A percentile compares a stretch with the other conserved stretches of the same genome.
Evolutionary conservation across 805 yeast species (phyloP).

Genomic region (Ogataea pini): DNA sequence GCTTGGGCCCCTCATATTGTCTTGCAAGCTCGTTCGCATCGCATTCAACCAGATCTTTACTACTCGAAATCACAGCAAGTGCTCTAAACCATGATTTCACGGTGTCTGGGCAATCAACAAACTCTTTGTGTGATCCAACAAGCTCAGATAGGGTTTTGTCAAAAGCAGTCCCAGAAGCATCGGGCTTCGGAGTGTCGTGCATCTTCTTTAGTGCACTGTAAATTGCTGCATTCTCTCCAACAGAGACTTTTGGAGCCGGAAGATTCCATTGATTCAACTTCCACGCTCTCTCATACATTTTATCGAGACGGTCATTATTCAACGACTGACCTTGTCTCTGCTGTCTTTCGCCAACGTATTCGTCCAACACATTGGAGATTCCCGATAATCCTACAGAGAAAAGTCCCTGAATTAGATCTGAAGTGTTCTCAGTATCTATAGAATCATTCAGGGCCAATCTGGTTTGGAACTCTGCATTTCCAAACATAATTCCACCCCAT

Average conservation of each 20-base stretch:
- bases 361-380: constrained; percentile 45
- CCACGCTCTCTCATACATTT: constrained; percentile 67
- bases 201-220: constrained; percentile 54
- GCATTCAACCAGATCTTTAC: constrained; percentile 21
- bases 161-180: constrained; percentile 22
- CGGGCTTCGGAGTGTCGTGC: constrained; percentile 40
- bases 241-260: constrained; percentile 42
- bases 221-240: constrained; percentile 45
- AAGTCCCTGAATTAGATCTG: constrained; percentile 40
- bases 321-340: neutral
- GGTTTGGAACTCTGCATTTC: constrained; percentile 58
- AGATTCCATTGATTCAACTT: constrained; percentile 77
- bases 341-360: constrained; percentile 13
- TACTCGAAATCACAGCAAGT: constrained; percentile 32
- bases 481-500: constrained; percentile 45
- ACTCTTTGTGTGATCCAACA: constrained; percentile 1
- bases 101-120: constrained; percentile 10
- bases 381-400: constrained; percentile 57
- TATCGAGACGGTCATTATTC: constrained; percentile 13
- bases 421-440: neutral
- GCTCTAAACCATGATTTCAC: constrained; percentile 35
- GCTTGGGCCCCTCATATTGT: constrained; percentile 9
- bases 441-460: constrained; percentile 19
- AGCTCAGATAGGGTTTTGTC: constrained; percentile 25
- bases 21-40: neutral